Evolutionary conservation across 2,329 filamentous ascomycete species (phyloP).

Genomic region (Aspergillaceae sp.): DNA sequence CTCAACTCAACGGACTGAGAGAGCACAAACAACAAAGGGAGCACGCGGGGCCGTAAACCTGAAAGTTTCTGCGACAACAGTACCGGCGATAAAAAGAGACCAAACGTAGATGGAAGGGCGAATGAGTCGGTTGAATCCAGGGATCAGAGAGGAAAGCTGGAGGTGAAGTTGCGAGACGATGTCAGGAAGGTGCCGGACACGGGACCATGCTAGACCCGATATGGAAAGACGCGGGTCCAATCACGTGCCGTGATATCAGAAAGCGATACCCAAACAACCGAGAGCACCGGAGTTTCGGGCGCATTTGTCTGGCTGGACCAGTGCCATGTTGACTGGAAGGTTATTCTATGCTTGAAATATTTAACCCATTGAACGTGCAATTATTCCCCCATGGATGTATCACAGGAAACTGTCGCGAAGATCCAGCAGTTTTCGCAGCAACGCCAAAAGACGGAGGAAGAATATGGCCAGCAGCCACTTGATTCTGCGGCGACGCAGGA

Average conservation of each 20-base stretch:
- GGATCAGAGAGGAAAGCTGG: conserved; percentile 13
- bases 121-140: too few relatives aligned
- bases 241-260: conserved; percentile 9
- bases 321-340: too few relatives aligned
- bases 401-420: conserved; percentile 24
- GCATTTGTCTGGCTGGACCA: too few relatives aligned
- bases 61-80: not conserved
- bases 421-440: conserved; percentile 28
- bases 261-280: not conserved
- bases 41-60: not conserved
- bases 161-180: conserved; percentile 16
- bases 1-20: not conserved
- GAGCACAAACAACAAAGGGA: not conserved
- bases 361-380: too few relatives aligned
- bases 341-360: too few relatives aligned
- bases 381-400: conserved; percentile 15
- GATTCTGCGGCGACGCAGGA: conserved; percentile 21
- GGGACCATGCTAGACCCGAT: conserved; percentile 15
- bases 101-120: not conserved
- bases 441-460: conserved; percentile 26
- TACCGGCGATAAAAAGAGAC: conserved; percentile 4
- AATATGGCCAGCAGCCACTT: conserved; percentile 21
- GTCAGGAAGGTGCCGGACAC: conserved; percentile 12
- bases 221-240: not conserved
- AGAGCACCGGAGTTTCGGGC: not conserved